Conservation (phyloP, 768 basidiomycete genomes). For the Boletus sp. region DNA sequence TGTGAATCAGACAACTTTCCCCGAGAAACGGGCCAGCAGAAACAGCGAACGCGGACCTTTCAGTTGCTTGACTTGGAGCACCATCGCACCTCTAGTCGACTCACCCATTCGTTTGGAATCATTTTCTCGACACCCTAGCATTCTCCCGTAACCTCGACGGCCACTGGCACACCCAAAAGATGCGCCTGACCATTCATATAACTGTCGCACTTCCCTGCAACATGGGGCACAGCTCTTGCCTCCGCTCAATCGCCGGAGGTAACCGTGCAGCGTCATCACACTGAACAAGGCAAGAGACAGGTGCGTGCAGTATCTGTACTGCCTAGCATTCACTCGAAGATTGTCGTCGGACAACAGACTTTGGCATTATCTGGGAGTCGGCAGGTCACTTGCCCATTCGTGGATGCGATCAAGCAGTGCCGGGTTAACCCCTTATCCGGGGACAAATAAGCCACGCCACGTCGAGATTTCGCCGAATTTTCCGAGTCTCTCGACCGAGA, state of each 20-base stretch:
- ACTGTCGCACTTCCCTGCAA: constrained; percentile 15
- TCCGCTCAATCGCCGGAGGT: constrained; percentile 25
- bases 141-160: constrained; percentile 1
- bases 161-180: constrained; percentile 6
- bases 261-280: neutral
- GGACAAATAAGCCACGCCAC: constrained; percentile 31
- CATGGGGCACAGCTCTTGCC: constrained; percentile 11
- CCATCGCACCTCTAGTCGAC: constrained; percentile 10
- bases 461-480: constrained; percentile 9
- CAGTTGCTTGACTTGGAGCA: neutral
- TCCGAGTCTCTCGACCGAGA: constrained; percentile 1
- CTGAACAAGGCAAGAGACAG: neutral
- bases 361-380: constrained; percentile 2
- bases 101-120: neutral
- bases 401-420: constrained; percentile 23
- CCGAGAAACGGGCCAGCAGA: constrained; percentile 1
- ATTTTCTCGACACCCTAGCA: neutral
- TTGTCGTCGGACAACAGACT: neutral
- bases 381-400: constrained; percentile 5
- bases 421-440: constrained; percentile 27
- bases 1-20: neutral
- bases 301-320: constrained; percentile 11
- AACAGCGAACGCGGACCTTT: neutral
- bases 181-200: constrained; percentile 21
- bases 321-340: constrained; percentile 1